phyloP scores from a whole-genome alignment of 306 rosid genomes.

The Geum urbanum region DNA sequence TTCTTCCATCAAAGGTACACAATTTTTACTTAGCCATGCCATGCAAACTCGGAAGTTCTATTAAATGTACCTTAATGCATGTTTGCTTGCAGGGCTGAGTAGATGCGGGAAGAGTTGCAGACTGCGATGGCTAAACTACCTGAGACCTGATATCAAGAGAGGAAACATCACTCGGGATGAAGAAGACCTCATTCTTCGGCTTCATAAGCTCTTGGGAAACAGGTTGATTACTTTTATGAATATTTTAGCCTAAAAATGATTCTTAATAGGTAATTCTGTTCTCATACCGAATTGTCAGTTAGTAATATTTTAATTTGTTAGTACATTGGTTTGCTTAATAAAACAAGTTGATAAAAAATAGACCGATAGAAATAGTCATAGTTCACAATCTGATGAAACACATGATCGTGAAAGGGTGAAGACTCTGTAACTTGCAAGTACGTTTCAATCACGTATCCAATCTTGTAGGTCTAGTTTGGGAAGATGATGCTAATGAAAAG shows the following conservation, averaged over 20 bases:
- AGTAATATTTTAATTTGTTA: neutral
- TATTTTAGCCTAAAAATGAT: neutral
- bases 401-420: no score
- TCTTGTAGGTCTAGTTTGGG: no score
- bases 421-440: no score
- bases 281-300: neutral
- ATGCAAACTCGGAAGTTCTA: no score
- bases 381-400: no score
- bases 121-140: slow-evolving; percentile 44
- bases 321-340: no score
- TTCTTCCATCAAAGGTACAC: neutral
- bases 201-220: slow-evolving; percentile 47
- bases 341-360: no score
- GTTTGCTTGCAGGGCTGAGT: slow-evolving; percentile 31
- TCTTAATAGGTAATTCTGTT: neutral
- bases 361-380: no score
- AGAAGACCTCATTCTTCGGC: slow-evolving; percentile 50
- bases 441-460: no score
- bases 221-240: slow-evolving; percentile 12
- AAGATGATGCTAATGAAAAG: no score
- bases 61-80: neutral
- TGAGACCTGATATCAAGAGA: slow-evolving; percentile 46
- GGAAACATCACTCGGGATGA: slow-evolving; percentile 44
- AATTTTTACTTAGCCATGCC: no score
- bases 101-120: slow-evolving; percentile 52